Evolutionary conservation across 805 yeast species (phyloP).

Genomic region (Pichia sporocuriosa): DNA sequence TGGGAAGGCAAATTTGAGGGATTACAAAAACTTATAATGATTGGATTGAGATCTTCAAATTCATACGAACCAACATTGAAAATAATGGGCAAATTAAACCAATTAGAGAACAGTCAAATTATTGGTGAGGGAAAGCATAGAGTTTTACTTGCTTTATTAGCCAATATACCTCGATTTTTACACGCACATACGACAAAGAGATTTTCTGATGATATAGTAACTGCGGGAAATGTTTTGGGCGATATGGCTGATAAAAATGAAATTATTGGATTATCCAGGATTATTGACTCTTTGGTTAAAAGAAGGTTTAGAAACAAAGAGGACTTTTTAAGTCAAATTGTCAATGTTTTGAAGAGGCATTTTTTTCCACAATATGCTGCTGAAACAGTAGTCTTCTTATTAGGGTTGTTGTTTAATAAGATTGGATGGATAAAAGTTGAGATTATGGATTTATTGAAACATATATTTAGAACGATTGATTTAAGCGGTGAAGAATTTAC

Average conservation of each 20-base stretch:
- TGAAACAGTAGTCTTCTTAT: slow-evolving; percentile 62
- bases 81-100: slow-evolving; percentile 64
- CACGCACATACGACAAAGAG: slow-evolving; percentile 64
- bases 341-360: slow-evolving; percentile 55
- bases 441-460: slow-evolving; percentile 67
- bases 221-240: slow-evolving; percentile 51
- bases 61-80: slow-evolving; percentile 73
- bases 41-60: slow-evolving; percentile 76
- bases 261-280: slow-evolving; percentile 53
- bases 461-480: slow-evolving; percentile 71
- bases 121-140: slow-evolving; percentile 69
- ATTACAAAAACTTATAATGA: slow-evolving; percentile 67
- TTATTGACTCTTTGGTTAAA: slow-evolving; percentile 70
- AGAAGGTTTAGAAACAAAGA: slow-evolving; percentile 81
- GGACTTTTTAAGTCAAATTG: slow-evolving; percentile 79
- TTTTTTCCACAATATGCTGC: slow-evolving; percentile 75
- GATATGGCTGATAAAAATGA: slow-evolving; percentile 51
- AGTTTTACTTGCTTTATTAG: slow-evolving; percentile 61
- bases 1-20: slow-evolving; percentile 97
- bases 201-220: slow-evolving; percentile 42
- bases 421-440: slow-evolving; percentile 75
- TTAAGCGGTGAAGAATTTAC: slow-evolving; percentile 69
- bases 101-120: slow-evolving; percentile 63
- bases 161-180: slow-evolving; percentile 78
- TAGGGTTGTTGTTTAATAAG: slow-evolving; percentile 75